These are phyloP conservation scores for Aspergillus sp. DNA, from an alignment of 2,329 filamentous ascomycete genomes.

Conservation along the genomic window DNA sequence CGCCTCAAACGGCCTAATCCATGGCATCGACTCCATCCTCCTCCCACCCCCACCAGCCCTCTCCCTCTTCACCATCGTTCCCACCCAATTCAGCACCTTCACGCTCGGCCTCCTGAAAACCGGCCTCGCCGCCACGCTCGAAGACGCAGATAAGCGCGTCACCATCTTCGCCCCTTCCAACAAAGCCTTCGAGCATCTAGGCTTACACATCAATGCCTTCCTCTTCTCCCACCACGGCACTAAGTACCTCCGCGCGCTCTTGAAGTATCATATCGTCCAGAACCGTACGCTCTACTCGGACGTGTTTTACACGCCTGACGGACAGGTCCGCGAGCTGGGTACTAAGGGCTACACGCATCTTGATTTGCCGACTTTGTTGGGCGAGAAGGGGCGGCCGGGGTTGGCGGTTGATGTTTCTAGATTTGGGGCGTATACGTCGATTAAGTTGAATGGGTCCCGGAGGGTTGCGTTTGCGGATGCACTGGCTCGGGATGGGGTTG, in stretches of 20 bases:
- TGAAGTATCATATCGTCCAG: conserved; percentile 71
- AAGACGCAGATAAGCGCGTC: conserved; percentile 53
- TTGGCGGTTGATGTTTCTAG: conserved; percentile 65
- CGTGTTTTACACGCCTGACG: conserved; percentile 53
- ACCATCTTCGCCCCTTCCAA: conserved; percentile 81
- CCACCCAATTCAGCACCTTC: conserved; percentile 70
- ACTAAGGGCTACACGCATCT: conserved; percentile 37
- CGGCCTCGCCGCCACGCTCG: conserved; percentile 56
- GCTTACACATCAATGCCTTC: conserved; percentile 69
- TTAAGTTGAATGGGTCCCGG: conserved; percentile 69
- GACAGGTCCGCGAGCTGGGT: conserved; percentile 19
- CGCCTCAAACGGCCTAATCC: conserved; percentile 73
- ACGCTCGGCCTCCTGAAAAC: conserved; percentile 68
- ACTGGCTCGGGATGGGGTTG: conserved; percentile 69
- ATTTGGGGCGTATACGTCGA: conserved; percentile 60
- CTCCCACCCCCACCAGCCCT: conserved; percentile 63
- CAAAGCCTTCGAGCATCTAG: conserved; percentile 69
- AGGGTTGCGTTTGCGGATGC: conserved; percentile 62
- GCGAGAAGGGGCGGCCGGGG: conserved; percentile 44
- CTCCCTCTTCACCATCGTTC: conserved; percentile 59
- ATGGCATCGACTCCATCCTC: conserved; percentile 68
- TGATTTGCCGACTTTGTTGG: conserved; percentile 66
- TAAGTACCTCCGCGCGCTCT: conserved; percentile 68
- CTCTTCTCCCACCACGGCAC: conserved; percentile 70
- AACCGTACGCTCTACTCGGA: conserved; percentile 78